These are phyloP conservation scores for Cercospora berteroae DNA, from an alignment of 2,329 filamentous ascomycete species.

Conservation along the genomic window DNA sequence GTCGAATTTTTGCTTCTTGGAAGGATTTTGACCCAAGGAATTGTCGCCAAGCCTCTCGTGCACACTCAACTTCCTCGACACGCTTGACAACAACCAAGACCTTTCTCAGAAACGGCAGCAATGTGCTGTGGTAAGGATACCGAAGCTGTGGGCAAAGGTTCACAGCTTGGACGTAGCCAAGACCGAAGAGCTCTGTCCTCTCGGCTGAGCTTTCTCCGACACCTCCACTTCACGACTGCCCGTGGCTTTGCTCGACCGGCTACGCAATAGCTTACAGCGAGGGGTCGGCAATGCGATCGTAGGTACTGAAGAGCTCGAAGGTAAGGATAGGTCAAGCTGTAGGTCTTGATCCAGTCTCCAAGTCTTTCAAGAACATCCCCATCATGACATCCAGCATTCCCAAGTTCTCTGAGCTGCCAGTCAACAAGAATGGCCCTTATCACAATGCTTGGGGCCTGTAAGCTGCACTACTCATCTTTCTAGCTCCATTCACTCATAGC, in stretches of 20 bases:
- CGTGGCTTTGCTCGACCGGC: neutral
- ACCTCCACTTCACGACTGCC: neutral
- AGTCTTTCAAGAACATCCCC: neutral
- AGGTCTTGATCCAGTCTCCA: neutral
- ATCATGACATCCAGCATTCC: constrained; percentile 39
- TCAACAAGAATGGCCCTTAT: constrained; percentile 49
- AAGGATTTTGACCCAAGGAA: too few species aligned
- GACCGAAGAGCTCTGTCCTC: neutral
- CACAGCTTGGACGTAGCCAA: neutral
- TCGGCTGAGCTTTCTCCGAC: constrained; percentile 7
- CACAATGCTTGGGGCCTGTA: constrained; percentile 39
- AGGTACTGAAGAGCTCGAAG: neutral
- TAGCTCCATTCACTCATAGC: constrained; percentile 34
- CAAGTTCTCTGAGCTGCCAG: constrained; percentile 49
- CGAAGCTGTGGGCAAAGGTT: neutral
- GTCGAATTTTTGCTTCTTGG: too few species aligned
- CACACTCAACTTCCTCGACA: neutral
- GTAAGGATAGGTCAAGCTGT: neutral
- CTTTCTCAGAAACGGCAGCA: neutral
- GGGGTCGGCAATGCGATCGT: neutral
- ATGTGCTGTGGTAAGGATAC: neutral
- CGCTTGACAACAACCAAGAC: too few species aligned
- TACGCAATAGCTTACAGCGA: neutral
- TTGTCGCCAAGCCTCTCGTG: neutral
- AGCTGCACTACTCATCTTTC: constrained; percentile 3